phyloP scores from a whole-genome alignment of 495 filamentous ascomycete genomes.

The Margaritispora aquatica region DNA sequence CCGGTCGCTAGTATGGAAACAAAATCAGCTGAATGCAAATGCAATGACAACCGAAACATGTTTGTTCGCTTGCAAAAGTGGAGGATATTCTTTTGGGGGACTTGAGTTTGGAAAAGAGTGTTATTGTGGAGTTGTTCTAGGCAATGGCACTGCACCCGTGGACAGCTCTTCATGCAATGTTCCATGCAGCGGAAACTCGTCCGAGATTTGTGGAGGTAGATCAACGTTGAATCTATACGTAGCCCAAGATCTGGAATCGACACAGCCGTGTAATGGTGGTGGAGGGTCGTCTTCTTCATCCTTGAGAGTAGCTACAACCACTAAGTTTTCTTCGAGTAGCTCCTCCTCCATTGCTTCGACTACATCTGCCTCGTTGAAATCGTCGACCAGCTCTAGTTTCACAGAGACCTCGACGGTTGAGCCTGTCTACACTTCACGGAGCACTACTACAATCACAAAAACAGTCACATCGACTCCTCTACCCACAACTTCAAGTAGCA shows the following conservation, averaged over 20 bases:
- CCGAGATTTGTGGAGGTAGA: constrained; percentile 40
- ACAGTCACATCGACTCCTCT: neutral
- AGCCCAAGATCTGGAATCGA: constrained; percentile 28
- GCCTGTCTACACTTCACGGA: constrained; percentile 2
- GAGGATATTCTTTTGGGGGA: constrained; percentile 44
- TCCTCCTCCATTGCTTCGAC: neutral
- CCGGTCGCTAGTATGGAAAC: constrained; percentile 42
- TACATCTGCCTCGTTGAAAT: neutral
- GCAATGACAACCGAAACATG: constrained; percentile 31
- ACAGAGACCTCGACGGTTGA: neutral
- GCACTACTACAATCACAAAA: constrained; percentile 3
- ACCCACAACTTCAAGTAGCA: neutral
- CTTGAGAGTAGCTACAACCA: neutral
- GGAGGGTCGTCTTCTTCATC: neutral
- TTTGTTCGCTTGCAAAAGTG: constrained; percentile 36
- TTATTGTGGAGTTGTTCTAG: constrained; percentile 24
- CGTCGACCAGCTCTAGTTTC: neutral
- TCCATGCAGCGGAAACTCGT: constrained; percentile 40
- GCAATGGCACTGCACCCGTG: constrained; percentile 37
- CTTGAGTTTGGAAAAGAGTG: constrained; percentile 42
- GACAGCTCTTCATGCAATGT: constrained; percentile 32
- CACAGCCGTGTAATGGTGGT: constrained; percentile 37
- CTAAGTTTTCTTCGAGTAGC: neutral
- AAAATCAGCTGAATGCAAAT: constrained; percentile 30
- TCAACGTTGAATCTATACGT: constrained; percentile 39